Conservation (phyloP, 164 flowering plant genomes). For the Magnolia kwangsiensis region DNA sequence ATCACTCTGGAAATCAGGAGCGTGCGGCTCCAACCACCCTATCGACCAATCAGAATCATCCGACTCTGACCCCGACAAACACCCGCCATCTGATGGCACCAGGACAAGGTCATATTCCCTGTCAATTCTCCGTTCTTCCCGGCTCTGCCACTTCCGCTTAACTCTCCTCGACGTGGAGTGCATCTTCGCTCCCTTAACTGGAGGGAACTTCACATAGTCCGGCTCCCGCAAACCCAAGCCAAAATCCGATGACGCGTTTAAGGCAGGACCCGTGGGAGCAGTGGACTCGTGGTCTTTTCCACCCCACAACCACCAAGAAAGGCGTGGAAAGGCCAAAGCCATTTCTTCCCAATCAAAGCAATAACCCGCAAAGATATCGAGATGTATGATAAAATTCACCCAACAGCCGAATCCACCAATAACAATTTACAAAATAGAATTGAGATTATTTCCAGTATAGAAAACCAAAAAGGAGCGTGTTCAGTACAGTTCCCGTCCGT, state of each 20-base stretch:
- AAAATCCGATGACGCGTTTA: constrained; percentile 26
- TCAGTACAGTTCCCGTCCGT: no score
- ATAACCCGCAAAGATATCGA: background rate
- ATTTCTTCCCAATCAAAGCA: constrained; percentile 15
- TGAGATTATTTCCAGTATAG: background rate
- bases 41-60: constrained; percentile 89
- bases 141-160: constrained; percentile 62
- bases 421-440: background rate
- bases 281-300: constrained; percentile 34
- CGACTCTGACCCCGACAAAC: constrained; percentile 78
- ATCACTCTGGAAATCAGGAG: constrained; percentile 65
- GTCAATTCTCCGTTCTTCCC: constrained; percentile 63
- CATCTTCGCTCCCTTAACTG: constrained; percentile 24
- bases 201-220: constrained; percentile 30
- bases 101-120: constrained; percentile 73
- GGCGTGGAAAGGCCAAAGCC: constrained; percentile 37
- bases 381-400: background rate
- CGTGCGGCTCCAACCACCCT: constrained; percentile 93
- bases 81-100: constrained; percentile 83
- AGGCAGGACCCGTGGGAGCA: constrained; percentile 19
- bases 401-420: background rate
- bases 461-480: background rate
- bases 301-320: constrained; percentile 43
- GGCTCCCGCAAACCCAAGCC: constrained; percentile 23
- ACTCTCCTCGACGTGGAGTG: constrained; percentile 44